Percentiles rank a stretch among this genome's conserved stretches.
Evolutionary conservation across 148 eudicot genomes (phyloP).

Genomic region (Fallopia convolvulus): DNA sequence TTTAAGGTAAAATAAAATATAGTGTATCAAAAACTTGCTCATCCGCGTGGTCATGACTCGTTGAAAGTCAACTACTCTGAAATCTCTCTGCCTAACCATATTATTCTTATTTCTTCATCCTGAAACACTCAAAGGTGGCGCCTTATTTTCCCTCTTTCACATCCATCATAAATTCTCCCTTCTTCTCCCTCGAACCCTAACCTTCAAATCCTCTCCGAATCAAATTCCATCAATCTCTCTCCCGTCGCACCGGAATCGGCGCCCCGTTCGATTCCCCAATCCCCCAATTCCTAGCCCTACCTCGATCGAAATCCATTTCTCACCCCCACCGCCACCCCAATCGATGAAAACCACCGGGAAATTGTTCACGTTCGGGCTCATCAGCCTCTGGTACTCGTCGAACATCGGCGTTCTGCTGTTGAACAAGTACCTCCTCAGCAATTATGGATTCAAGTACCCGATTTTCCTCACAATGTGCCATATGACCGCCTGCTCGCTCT

Average conservation of each 20-base stretch:
- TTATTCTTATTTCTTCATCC: not conserved
- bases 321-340: not conserved
- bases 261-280: not conserved
- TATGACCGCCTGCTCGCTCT: conserved; percentile 14
- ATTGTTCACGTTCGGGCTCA: conserved; percentile 57
- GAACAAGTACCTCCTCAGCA: conserved; percentile 7
- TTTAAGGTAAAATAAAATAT: not conserved
- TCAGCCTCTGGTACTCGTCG: conserved; percentile 11
- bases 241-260: not conserved
- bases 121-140: conserved; percentile 12
- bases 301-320: not conserved
- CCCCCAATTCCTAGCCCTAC: not conserved
- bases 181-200: conserved; percentile 9
- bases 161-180: not conserved
- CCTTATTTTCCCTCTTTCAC: not conserved
- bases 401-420: conserved; percentile 13
- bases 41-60: not conserved
- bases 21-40: not conserved
- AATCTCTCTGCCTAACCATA: not conserved
- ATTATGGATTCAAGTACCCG: conserved; percentile 12
- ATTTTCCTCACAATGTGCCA: conserved; percentile 17
- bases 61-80: not conserved
- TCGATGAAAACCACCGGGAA: conserved; percentile 38
- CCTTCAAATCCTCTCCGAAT: not conserved
- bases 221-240: not conserved